Evolutionary conservation across 176 grass and related monocot species (phyloP).

Genomic region (Carex littledalei): DNA sequence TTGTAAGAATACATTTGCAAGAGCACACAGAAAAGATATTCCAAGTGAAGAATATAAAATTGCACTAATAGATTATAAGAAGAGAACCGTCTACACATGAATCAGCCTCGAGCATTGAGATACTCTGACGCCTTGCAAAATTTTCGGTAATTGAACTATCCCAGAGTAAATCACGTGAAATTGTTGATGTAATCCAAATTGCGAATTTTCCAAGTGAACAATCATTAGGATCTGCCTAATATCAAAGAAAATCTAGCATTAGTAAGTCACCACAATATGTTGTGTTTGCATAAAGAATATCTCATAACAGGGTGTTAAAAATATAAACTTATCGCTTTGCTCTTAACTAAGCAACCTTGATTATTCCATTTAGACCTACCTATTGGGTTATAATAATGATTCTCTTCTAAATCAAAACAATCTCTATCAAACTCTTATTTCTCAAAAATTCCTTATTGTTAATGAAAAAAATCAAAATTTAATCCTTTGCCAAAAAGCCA

Average conservation of each 20-base stretch:
- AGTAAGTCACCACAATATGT: background rate
- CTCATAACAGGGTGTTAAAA: background rate
- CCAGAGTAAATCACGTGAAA: slow-evolving; percentile 53
- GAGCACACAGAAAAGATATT: background rate
- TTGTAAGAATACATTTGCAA: background rate
- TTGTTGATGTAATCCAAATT: slow-evolving; percentile 78
- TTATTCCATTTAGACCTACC: background rate
- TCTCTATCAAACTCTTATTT: background rate
- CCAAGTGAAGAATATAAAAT: background rate
- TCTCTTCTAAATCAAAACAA: background rate
- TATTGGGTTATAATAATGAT: background rate
- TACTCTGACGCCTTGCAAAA: slow-evolving; percentile 59
- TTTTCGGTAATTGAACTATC: slow-evolving; percentile 32
- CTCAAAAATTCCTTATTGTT: background rate
- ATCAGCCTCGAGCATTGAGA: slow-evolving; percentile 84
- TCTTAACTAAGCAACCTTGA: background rate
- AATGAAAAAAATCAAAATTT: background rate
- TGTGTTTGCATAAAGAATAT: background rate
- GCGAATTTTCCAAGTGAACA: slow-evolving; percentile 25
- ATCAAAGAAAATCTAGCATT: slow-evolving; percentile 20
- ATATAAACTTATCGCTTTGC: background rate
- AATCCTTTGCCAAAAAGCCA: background rate
- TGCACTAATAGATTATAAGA: slow-evolving; percentile 6
- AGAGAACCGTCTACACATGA: slow-evolving; percentile 61
- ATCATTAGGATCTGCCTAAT: slow-evolving; percentile 63